Evolutionary conservation across 1,284 basidiomycete species (phyloP), one percentile per base, ranked within the genome.

Genomic region (Cutaneotrichosporon mucoides): DNA sequence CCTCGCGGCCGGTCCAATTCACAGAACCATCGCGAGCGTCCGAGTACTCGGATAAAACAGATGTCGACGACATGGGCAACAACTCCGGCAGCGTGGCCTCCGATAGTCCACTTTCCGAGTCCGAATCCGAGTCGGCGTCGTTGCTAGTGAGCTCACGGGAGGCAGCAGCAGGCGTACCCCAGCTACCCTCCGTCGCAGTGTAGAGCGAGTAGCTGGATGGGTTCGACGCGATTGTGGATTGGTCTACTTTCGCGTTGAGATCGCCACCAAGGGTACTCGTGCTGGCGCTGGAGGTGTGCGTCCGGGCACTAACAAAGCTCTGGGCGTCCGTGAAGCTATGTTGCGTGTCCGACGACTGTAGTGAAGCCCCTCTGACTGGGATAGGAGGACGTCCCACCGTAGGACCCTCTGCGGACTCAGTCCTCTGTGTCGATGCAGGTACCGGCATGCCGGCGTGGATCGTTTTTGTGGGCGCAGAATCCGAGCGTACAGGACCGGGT

Each of bases 71-170:
- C 24, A 24, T 24, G 0, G 60, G 53, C 35, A 60, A 55, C 15
- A 60, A 37, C 16, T 60, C 60, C 0, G 64, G 61, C 15, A 61
- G 51, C 4, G 66, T 62, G n/a, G 60, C 55, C 5, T 64, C 61
- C 15, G 63, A 56, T 6, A 59, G 45, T 8, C 49, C 37, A 12
- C 49, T 38, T 12, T 58, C 60, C 16, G 55, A 51, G 37, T 59
- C 55, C 24, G 24, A 24, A 7, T 54, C 54, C 5, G 40, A 34
- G 11, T 15, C 15, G 5, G 37, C 15, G n/a, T 34, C 36, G 9
- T 6, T 33, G 10, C 43, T 50, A 4, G 47, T 35, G 13, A 37
- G 37, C 4, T 44, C 34, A 11, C 33, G 46, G 7, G 46, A 48
- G 33, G 15, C 50, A 6, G 24, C 24, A 24, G 42, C n/a, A 5